phyloP scores from a whole-genome alignment of 495 filamentous ascomycete species.

The Elasticomyces elasticus region DNA sequence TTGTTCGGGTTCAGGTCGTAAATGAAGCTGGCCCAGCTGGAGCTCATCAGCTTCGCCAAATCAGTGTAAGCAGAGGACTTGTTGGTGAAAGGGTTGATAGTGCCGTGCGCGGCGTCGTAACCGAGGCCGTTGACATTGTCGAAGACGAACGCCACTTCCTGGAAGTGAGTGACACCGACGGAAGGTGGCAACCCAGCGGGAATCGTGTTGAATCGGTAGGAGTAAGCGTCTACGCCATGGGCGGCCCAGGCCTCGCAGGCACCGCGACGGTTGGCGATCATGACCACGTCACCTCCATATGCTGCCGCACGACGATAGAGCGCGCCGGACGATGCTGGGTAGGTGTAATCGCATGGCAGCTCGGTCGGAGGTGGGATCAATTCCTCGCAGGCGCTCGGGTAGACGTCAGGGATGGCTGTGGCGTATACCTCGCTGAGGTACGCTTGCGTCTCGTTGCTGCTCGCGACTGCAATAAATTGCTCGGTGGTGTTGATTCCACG shows the following conservation, averaged over 20 bases:
- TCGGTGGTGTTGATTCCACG: conserved; percentile 37
- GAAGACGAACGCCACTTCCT: conserved; percentile 53
- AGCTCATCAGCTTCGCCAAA: conserved; percentile 44
- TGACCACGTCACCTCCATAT: conserved; percentile 44
- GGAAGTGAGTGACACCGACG: conserved; percentile 46
- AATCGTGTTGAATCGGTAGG: conserved; percentile 52
- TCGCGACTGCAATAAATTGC: conserved; percentile 33
- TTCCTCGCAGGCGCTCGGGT: conserved; percentile 24
- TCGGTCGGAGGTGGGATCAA: conserved; percentile 22
- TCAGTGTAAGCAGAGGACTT: conserved; percentile 37
- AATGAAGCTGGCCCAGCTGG: conserved; percentile 48
- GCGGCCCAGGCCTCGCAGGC: conserved; percentile 45
- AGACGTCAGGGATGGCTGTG: conserved; percentile 37
- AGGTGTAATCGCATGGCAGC: conserved; percentile 12
- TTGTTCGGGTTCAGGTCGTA: conserved; percentile 42
- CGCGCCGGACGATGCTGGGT: conserved; percentile 31
- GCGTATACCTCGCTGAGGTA: conserved; percentile 34
- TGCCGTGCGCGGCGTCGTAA: conserved; percentile 29
- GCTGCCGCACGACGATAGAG: conserved; percentile 46
- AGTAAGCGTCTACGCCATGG: conserved; percentile 42
- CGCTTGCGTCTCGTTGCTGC: conserved; percentile 33
- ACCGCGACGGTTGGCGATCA: conserved; percentile 47
- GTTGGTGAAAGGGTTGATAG: conserved; percentile 38
- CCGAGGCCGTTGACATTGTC: conserved; percentile 45
- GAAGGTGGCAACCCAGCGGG: conserved; percentile 31